phyloP scores from a whole-genome alignment of 345 rosid species.

The Arabis alpina region DNA sequence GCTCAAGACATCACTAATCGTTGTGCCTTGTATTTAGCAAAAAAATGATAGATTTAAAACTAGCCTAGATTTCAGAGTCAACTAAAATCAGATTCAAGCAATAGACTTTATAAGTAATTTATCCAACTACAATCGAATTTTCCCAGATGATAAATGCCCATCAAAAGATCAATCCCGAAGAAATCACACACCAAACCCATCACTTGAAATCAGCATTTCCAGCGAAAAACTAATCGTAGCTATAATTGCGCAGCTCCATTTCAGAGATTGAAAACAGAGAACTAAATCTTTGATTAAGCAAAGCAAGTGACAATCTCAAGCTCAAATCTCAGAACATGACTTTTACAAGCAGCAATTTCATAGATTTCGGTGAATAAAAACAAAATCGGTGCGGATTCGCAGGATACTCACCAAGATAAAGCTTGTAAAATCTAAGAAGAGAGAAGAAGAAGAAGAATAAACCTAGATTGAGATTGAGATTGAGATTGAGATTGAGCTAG shows the following conservation, averaged over 20 bases:
- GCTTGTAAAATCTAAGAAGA: slow-evolving; percentile 1
- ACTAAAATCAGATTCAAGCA: slow-evolving; percentile 5
- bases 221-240: slow-evolving; percentile 3
- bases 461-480: slow-evolving; percentile 16
- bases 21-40: slow-evolving; percentile 1
- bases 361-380: not conserved
- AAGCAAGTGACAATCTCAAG: slow-evolving; percentile 7
- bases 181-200: slow-evolving; percentile 22
- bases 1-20: not conserved
- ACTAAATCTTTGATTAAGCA: too few species aligned
- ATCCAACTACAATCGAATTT: not conserved
- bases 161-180: not conserved
- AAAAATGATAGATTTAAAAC: too few species aligned
- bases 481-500: not conserved
- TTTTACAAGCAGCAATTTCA: slow-evolving; percentile 8
- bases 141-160: not conserved
- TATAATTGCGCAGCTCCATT: not conserved
- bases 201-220: not conserved
- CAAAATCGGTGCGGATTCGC: not conserved
- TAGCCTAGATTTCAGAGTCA: not conserved
- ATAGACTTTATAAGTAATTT: not conserved
- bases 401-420: slow-evolving; percentile 28
- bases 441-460: slow-evolving; percentile 15
- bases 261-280: slow-evolving; percentile 1
- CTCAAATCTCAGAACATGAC: slow-evolving; percentile 29